phyloP scores from a whole-genome alignment of 2,329 filamentous ascomycete species.

The Dendryphion nanum region DNA sequence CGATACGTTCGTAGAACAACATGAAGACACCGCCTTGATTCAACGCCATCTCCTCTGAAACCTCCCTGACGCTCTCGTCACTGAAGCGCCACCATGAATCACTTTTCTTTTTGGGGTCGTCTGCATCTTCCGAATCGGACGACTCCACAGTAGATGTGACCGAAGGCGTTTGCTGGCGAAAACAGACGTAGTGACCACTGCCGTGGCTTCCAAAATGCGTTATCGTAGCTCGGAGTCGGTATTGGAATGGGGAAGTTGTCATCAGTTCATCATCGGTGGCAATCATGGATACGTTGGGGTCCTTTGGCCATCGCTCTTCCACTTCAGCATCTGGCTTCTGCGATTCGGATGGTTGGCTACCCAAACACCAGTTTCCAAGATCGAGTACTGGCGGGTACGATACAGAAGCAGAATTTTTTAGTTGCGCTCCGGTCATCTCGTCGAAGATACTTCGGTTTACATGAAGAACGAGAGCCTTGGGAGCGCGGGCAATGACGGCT shows the following conservation, averaged over 20 bases:
- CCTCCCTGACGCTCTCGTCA: slow-evolving; percentile 77
- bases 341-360: slow-evolving; percentile 46
- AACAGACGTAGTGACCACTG: slow-evolving; percentile 94
- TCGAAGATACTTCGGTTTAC: slow-evolving; percentile 92
- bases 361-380: slow-evolving; percentile 81
- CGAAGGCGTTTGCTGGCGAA: slow-evolving; percentile 70
- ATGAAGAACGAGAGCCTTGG: slow-evolving; percentile 78
- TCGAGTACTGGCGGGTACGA: slow-evolving; percentile 73
- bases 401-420: slow-evolving; percentile 80
- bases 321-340: slow-evolving; percentile 33
- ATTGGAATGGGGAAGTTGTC: slow-evolving; percentile 50
- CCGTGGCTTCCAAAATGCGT: slow-evolving; percentile 90
- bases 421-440: slow-evolving; percentile 72
- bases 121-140: slow-evolving; percentile 2
- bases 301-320: slow-evolving; percentile 66
- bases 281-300: slow-evolving; percentile 73
- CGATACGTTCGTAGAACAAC: slow-evolving; percentile 81
- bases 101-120: too few relatives aligned
- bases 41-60: slow-evolving; percentile 71
- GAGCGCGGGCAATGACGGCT: slow-evolving; percentile 78
- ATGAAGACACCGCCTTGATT: slow-evolving; percentile 86
- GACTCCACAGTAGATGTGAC: too few relatives aligned
- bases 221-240: slow-evolving; percentile 78
- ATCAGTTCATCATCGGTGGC: slow-evolving; percentile 43
- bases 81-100: slow-evolving; percentile 86